Conservation (phyloP, 2,329 filamentous ascomycete species). For the Fusarium praegraminearum region DNA sequence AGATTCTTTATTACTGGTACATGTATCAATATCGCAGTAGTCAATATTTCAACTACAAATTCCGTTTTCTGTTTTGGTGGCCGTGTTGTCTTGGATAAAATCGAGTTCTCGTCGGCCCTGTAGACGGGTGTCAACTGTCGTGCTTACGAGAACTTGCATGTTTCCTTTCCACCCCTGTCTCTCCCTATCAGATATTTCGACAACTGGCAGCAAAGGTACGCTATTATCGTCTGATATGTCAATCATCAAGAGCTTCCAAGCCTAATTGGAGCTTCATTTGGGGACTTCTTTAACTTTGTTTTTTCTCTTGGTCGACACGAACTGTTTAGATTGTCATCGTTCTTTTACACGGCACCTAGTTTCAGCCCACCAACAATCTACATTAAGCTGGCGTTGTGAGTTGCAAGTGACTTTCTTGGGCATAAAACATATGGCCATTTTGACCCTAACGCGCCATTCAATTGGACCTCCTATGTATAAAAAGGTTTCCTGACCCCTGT, state of each 20-base stretch:
- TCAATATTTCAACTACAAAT: not conserved
- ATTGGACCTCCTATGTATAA: not conserved
- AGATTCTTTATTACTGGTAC: not conserved
- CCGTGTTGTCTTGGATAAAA: not conserved
- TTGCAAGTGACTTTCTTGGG: not conserved
- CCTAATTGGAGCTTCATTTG: not conserved
- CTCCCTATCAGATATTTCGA: not conserved
- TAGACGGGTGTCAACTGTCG: not conserved
- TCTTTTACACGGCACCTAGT: constrained; percentile 16
- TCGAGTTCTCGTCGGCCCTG: not conserved
- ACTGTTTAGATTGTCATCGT: constrained; percentile 9
- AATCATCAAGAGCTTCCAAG: not conserved
- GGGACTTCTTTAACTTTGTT: not conserved
- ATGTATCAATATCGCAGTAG: not conserved
- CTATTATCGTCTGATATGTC: not conserved
- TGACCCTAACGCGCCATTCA: not conserved
- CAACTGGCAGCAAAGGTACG: not conserved
- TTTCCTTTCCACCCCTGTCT: not conserved
- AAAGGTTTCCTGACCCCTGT: not conserved
- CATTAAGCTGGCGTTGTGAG: constrained; percentile 6
- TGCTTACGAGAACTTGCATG: not conserved
- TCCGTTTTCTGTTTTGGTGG: not conserved
- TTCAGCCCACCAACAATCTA: not conserved
- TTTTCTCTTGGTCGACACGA: constrained; percentile 21
- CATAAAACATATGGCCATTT: not conserved